A percentile compares a stretch with the other conserved stretches of the same genome.
These are phyloP conservation scores for Saccharomyces hybrid DNA, from an alignment of 1,139 yeast species.

Conservation along the genomic window DNA sequence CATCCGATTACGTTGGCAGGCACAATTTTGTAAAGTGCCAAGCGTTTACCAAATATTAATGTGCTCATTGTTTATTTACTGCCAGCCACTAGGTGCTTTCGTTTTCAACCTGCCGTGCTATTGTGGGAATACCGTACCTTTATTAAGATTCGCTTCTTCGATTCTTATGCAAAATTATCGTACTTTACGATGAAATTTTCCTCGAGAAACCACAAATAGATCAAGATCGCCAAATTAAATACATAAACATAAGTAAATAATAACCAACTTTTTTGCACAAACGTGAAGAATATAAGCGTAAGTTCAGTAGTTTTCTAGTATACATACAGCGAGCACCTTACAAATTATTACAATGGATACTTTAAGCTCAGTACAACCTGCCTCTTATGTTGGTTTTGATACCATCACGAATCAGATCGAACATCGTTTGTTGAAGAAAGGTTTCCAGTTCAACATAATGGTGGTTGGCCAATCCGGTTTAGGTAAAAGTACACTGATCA, in stretches of 20 bases:
- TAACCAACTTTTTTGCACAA: background rate
- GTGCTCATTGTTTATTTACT: background rate
- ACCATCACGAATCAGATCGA: constrained; percentile 94
- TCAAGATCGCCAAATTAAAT: background rate
- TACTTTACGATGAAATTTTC: background rate
- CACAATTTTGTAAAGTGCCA: background rate
- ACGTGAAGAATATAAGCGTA: background rate
- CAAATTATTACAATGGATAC: background rate
- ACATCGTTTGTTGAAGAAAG: constrained; percentile 81
- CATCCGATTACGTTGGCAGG: background rate
- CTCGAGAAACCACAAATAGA: background rate
- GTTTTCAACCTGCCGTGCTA: background rate
- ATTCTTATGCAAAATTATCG: background rate
- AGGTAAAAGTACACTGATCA: constrained; percentile 86
- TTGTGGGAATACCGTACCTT: background rate
- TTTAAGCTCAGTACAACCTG: constrained; percentile 30
- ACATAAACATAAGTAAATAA: background rate
- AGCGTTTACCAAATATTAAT: background rate
- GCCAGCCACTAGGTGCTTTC: background rate
- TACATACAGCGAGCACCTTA: background rate
- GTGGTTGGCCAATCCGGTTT: constrained; percentile 91
- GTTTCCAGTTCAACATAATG: constrained; percentile 91
- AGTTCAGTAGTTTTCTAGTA: background rate
- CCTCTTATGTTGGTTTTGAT: constrained; percentile 84
- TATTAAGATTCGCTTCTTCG: background rate